Percentiles rank a stretch among this genome's conserved stretches.
Evolutionary conservation across 371 early-diverging fungal genomes (phyloP).

Genomic region (Cladochytrium tenue): DNA sequence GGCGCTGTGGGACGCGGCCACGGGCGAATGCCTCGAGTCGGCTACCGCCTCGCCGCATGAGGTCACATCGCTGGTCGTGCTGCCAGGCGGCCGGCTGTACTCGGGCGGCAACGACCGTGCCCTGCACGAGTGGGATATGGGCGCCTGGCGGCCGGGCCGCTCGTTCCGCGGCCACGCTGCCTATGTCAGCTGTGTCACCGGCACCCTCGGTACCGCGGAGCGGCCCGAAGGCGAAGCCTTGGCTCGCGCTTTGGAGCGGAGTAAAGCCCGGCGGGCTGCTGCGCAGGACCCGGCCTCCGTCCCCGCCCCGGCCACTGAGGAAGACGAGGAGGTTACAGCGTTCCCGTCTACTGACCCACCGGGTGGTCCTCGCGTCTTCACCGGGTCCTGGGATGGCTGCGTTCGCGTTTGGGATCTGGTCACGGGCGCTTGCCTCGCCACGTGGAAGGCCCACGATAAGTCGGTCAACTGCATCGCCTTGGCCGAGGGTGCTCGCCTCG

Average conservation of each 20-base stretch:
- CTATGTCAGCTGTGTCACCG: conserved; percentile 24
- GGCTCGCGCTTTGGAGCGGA: neutral
- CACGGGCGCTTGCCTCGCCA: conserved; percentile 13
- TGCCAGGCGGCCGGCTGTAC: conserved; percentile 10
- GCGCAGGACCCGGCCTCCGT: neutral
- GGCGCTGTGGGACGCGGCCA: conserved; percentile 23
- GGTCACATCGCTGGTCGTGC: conserved; percentile 18
- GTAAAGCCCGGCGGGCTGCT: neutral
- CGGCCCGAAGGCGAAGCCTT: neutral
- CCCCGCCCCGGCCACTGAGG: neutral
- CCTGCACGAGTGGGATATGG: conserved; percentile 25
- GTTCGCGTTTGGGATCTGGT: conserved; percentile 32
- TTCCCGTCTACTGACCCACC: neutral
- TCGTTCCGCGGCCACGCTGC: conserved; percentile 28
- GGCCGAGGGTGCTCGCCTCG: neutral
- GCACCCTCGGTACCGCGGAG: conserved; percentile 5
- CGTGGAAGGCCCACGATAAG: conserved; percentile 13
- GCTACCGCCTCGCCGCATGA: conserved; percentile 21
- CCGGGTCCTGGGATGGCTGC: conserved; percentile 30
- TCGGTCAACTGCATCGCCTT: conserved; percentile 23
- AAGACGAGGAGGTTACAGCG: neutral
- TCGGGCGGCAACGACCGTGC: conserved; percentile 30
- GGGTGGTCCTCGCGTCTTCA: conserved; percentile 24
- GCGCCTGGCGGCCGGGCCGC: conserved; percentile 1
- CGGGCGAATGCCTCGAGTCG: conserved; percentile 47